Percentiles rank a stretch among this genome's conserved stretches.
Evolutionary conservation across 306 rosid species (phyloP).

Genomic region (Biancaea sappan): DNA sequence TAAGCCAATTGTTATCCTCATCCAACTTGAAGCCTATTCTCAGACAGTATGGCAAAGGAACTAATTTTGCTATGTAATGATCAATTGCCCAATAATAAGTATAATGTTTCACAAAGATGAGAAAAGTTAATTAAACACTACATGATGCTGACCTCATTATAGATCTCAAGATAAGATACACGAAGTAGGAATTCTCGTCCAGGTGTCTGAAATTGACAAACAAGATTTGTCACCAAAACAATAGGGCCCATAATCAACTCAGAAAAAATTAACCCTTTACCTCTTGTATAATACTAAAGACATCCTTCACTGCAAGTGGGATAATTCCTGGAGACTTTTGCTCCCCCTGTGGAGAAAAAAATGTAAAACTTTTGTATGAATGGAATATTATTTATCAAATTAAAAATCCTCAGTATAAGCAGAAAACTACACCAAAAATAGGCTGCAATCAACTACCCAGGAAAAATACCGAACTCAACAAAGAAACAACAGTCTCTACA

Average conservation of each 20-base stretch:
- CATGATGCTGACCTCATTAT: constrained; percentile 74
- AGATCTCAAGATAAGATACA: constrained; percentile 86
- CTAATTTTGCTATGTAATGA: constrained; percentile 21
- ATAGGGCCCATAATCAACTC: background rate
- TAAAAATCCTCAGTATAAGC: background rate
- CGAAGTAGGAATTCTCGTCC: constrained; percentile 85
- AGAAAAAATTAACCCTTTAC: constrained; percentile 40
- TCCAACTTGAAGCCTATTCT: constrained; percentile 14
- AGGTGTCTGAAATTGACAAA: constrained; percentile 64
- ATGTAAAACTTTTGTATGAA: constrained; percentile 10
- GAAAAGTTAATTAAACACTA: constrained; percentile 1
- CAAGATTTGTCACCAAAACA: constrained; percentile 15
- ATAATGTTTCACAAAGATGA: constrained; percentile 4
- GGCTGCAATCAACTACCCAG: background rate
- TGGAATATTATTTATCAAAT: background rate
- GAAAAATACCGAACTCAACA: background rate
- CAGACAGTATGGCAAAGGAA: background rate
- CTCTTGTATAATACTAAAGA: constrained; percentile 87
- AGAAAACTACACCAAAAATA: background rate
- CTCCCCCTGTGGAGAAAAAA: constrained; percentile 63
- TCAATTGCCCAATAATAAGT: constrained; percentile 13
- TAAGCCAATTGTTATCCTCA: constrained; percentile 6
- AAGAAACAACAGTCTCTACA: constrained; percentile 1
- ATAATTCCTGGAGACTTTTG: constrained; percentile 94
- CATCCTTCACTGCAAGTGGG: constrained; percentile 89